Conservation (phyloP, 2,329 filamentous ascomycete genomes). For the Aspergillus calidoustus region DNA sequence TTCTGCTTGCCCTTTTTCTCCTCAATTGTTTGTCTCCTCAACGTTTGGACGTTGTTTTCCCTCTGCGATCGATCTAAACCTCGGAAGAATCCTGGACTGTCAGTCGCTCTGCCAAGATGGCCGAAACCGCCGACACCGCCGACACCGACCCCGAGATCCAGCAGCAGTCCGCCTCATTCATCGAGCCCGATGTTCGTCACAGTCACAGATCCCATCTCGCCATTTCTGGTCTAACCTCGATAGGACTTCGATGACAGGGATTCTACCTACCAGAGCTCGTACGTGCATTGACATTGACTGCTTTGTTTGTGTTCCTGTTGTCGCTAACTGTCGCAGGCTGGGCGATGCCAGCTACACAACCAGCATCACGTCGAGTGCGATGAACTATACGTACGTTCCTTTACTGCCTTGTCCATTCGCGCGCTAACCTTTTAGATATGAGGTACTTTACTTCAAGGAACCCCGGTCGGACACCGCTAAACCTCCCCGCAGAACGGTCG, state of each 20-base stretch:
- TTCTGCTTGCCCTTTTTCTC: neutral
- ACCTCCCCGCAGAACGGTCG: conserved; percentile 33
- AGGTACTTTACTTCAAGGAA: conserved; percentile 26
- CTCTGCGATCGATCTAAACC: neutral
- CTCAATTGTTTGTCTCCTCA: neutral
- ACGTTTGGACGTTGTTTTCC: neutral
- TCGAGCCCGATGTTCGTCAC: conserved; percentile 35
- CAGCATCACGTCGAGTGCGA: conserved; percentile 36
- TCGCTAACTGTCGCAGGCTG: conserved; percentile 24
- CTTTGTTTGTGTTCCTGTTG: neutral
- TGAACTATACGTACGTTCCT: conserved; percentile 36
- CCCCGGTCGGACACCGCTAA: neutral
- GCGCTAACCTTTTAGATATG: conserved; percentile 33
- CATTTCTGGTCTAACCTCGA: neutral
- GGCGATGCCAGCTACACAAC: conserved; percentile 35
- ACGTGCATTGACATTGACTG: conserved; percentile 16
- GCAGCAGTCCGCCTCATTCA: conserved; percentile 10
- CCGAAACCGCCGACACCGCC: neutral
- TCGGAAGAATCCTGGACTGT: no score
- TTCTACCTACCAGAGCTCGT: conserved; percentile 35
- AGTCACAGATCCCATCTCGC: neutral
- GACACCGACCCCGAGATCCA: neutral
- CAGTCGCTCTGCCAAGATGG: neutral
- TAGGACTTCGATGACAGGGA: conserved; percentile 32
- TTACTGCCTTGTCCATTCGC: neutral